These are phyloP conservation scores for Colletotrichum truncatum DNA, from an alignment of 2,329 filamentous ascomycete species.

Conservation along the genomic window DNA sequence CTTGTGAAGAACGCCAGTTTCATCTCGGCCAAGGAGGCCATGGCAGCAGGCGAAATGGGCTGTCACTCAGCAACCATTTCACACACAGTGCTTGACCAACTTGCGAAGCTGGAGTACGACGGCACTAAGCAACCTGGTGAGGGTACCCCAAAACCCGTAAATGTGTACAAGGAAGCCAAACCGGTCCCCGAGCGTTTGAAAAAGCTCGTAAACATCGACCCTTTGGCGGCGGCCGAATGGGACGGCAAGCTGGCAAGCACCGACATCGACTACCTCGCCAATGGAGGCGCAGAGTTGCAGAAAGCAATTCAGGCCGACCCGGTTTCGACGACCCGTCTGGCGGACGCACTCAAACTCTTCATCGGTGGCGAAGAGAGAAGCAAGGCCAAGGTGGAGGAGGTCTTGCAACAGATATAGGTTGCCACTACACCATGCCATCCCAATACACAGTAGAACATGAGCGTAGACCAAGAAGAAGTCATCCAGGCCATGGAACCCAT, in stretches of 20 bases:
- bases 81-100: slow-evolving; percentile 46
- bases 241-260: slow-evolving; percentile 49
- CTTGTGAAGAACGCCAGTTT: slow-evolving; percentile 57
- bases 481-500: slow-evolving; percentile 20
- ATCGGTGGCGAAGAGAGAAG: slow-evolving; percentile 47
- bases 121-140: slow-evolving; percentile 46
- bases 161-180: slow-evolving; percentile 46
- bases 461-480: background rate
- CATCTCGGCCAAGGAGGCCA: slow-evolving; percentile 51
- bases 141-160: slow-evolving; percentile 48
- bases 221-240: slow-evolving; percentile 46
- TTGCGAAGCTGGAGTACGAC: slow-evolving; percentile 49
- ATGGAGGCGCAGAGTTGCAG: slow-evolving; percentile 52
- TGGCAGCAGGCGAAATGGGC: slow-evolving; percentile 55
- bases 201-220: slow-evolving; percentile 48
- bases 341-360: slow-evolving; percentile 51
- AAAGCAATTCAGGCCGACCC: slow-evolving; percentile 51
- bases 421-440: background rate
- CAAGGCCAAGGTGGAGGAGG: slow-evolving; percentile 46
- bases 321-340: slow-evolving; percentile 45
- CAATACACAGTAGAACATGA: background rate
- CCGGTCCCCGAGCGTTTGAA: slow-evolving; percentile 44
- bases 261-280: slow-evolving; percentile 55
- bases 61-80: slow-evolving; percentile 57
- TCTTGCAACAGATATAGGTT: slow-evolving; percentile 34